Evolutionary conservation across 371 early-diverging fungal genomes (phyloP).

Genomic region (Mucor velutinosus): DNA sequence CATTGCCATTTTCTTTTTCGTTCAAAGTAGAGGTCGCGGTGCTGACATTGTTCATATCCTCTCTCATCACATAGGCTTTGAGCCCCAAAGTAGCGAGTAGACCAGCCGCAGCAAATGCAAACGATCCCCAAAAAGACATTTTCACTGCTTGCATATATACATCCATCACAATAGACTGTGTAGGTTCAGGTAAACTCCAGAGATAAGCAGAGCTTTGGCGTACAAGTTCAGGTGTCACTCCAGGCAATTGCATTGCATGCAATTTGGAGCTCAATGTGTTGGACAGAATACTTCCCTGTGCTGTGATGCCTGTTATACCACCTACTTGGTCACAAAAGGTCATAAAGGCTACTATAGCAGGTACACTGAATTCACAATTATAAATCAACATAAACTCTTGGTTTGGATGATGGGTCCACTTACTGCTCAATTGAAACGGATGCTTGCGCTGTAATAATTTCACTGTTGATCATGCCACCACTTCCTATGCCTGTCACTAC

Average conservation of each 20-base stretch:
- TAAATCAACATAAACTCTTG: not conserved
- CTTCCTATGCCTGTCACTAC: constrained; percentile 65
- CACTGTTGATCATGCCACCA: constrained; percentile 65
- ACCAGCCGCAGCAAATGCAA: constrained; percentile 35
- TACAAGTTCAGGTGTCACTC: constrained; percentile 26
- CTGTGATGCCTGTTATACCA: constrained; percentile 47
- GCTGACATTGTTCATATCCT: constrained; percentile 4
- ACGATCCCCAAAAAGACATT: constrained; percentile 39
- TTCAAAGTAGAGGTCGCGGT: not conserved
- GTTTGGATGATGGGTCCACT: not conserved
- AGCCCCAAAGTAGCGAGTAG: constrained; percentile 31
- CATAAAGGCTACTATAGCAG: constrained; percentile 44
- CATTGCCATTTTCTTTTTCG: not conserved
- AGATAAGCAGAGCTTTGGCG: constrained; percentile 38
- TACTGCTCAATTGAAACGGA: constrained; percentile 45
- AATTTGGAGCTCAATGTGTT: constrained; percentile 26
- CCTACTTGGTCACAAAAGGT: constrained; percentile 49
- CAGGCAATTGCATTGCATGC: constrained; percentile 15
- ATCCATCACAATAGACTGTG: constrained; percentile 23
- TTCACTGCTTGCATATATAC: constrained; percentile 38
- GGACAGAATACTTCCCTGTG: constrained; percentile 36
- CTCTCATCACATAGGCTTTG: constrained; percentile 36
- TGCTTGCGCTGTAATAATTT: constrained; percentile 49
- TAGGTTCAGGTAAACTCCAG: constrained; percentile 29
- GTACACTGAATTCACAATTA: constrained; percentile 25